phyloP scores from a whole-genome alignment of 164 flowering plant species.

The Malania oleifera region DNA sequence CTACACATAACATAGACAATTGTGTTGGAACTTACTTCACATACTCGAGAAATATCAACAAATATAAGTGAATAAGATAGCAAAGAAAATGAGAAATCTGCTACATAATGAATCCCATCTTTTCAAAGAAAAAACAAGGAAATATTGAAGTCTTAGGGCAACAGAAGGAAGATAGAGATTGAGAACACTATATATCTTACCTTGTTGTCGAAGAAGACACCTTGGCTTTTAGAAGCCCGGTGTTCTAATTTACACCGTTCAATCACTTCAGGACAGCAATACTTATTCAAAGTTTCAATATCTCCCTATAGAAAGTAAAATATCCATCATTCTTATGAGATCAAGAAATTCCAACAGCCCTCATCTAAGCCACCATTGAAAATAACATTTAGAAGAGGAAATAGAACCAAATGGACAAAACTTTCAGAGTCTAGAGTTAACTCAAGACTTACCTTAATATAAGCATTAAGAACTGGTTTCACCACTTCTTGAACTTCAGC shows the following conservation, averaged over 20 bases:
- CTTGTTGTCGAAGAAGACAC: constrained; percentile 82
- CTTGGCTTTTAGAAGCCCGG: constrained; percentile 60
- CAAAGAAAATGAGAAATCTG: too few relatives aligned
- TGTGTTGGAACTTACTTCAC: too few relatives aligned
- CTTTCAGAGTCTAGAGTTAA: not conserved
- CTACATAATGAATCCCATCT: not conserved
- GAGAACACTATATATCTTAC: constrained; percentile 26
- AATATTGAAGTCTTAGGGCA: not conserved
- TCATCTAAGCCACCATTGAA: not conserved
- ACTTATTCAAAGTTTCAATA: constrained; percentile 57
- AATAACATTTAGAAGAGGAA: not conserved
- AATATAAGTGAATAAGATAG: too few relatives aligned
- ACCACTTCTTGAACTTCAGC: constrained; percentile 86
- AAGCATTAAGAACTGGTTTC: constrained; percentile 74
- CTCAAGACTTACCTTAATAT: constrained; percentile 54
- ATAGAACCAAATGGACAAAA: too few relatives aligned
- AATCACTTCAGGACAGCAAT: constrained; percentile 72
- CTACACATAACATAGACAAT: too few relatives aligned
- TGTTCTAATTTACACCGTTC: constrained; percentile 81
- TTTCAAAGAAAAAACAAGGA: not conserved
- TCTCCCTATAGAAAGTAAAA: constrained; percentile 51
- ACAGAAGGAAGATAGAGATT: not conserved
- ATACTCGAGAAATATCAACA: too few relatives aligned
- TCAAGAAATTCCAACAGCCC: constrained; percentile 1
- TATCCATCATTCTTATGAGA: not conserved